Base-by-base conservation (phyloP, 257 asterid species). In the Verbena officinalis region DNA sequence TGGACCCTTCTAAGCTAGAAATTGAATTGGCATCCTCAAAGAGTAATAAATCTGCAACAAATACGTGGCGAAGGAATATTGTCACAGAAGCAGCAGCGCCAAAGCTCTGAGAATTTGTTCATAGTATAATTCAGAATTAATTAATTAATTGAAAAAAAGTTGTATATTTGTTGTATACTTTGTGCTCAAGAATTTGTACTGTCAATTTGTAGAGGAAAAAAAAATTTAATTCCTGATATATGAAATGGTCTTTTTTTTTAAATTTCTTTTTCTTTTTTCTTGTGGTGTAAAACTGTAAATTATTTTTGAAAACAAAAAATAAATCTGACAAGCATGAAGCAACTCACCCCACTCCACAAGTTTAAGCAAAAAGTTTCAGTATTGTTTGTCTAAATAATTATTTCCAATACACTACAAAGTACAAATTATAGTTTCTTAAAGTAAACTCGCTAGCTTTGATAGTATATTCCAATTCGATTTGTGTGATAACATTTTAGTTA, bases 1-100 rank as follows among this genome's bases (percentile, higher is more conserved):
- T 90, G 78, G 97, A 93, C 8, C 97, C 97, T 48, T 66, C 83
- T 14, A 84, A 81, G 59, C 77, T 93, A 16, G 95, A 87, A 0
- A 75, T 84, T 73, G 84, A 68, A 55, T 64, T 81, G 53, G 75
- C 34, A 34, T 50, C 84, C 66, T 61, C 80, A 3, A 75, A 63
- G 40, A 77, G 55, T 30, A 10, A 21, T 62, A 79, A 44, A 61
- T 24, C 84, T 23, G 44, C 68, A 8, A 59, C 68, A 11, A 74
- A 59, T 49, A 73, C 59, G 21, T 56, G 78, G 83, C 67, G 76
- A 62, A 31, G 67, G 4, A 43, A 56, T 38, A 71, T 31, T 38
- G 73, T 23, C 55, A 73, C 62, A 40, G 61, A 44, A 44, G 10
- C 69, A 16, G 61, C 64, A 44, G 68, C 71, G 57, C 40, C 70